These are phyloP conservation scores for Setomelanomma holmii DNA, from an alignment of 2,329 filamentous ascomycete species.

Conservation along the genomic window DNA sequence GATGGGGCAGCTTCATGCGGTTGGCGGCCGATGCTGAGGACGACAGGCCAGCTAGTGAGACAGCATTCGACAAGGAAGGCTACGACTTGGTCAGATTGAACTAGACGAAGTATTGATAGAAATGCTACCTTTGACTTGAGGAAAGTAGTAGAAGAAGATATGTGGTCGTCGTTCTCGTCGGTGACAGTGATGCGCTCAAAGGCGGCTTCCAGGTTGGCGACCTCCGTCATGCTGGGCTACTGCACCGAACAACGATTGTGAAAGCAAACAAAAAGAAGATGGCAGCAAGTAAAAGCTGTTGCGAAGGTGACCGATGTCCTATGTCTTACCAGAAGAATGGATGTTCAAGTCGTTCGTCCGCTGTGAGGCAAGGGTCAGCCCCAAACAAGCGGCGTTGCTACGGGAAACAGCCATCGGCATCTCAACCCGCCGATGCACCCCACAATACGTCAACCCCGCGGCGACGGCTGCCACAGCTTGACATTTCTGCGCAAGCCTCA, in stretches of 20 bases:
- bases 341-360: neutral
- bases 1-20: constrained; percentile 74
- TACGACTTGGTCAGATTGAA: constrained; percentile 37
- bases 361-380: constrained; percentile 10
- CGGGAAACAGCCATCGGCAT: constrained; percentile 16
- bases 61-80: constrained; percentile 56
- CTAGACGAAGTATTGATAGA: too few species aligned
- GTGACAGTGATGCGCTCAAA: constrained; percentile 90
- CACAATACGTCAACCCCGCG: constrained; percentile 2
- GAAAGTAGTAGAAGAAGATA: constrained; percentile 63
- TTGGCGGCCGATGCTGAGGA: constrained; percentile 55
- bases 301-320: constrained; percentile 11
- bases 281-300: constrained; percentile 11
- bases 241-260: constrained; percentile 5
- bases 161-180: constrained; percentile 77
- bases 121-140: constrained; percentile 86
- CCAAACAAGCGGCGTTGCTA: constrained; percentile 27
- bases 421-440: constrained; percentile 4
- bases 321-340: constrained; percentile 9
- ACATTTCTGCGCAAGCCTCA: neutral
- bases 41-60: constrained; percentile 58
- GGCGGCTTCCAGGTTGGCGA: constrained; percentile 80
- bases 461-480: neutral
- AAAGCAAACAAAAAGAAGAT: neutral
- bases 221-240: constrained; percentile 63